A percentile compares a stretch with the other conserved stretches of the same genome.
Conservation (phyloP, 2,329 filamentous ascomycete species). For the Pseudogymnoascus sp. region DNA sequence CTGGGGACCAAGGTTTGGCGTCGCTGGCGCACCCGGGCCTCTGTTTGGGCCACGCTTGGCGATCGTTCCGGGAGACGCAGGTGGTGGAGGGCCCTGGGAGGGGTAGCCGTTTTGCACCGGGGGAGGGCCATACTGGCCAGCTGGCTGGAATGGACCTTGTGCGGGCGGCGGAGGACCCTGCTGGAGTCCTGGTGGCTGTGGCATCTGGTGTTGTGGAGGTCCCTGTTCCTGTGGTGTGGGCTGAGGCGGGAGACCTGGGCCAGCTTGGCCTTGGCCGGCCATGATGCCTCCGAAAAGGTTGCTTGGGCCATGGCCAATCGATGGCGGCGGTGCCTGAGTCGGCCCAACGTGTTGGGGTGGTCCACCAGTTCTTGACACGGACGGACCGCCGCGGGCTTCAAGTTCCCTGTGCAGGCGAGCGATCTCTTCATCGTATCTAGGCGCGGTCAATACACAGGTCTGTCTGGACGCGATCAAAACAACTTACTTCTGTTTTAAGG, state of each 20-base stretch:
- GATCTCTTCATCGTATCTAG: constrained; percentile 93
- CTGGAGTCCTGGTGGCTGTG: constrained; percentile 61
- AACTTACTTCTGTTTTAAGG: constrained; percentile 82
- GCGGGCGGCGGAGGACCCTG: constrained; percentile 45
- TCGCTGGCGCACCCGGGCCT: constrained; percentile 65
- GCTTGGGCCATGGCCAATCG: constrained; percentile 78
- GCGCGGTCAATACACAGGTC: background rate
- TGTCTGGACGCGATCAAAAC: background rate
- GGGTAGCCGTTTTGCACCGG: constrained; percentile 58
- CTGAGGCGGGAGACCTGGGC: constrained; percentile 72
- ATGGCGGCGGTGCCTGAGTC: constrained; percentile 73
- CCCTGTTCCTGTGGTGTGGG: constrained; percentile 51
- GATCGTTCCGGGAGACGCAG: constrained; percentile 75
- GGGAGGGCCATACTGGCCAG: constrained; percentile 45
- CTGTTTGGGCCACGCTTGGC: constrained; percentile 50
- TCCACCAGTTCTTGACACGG: constrained; percentile 62
- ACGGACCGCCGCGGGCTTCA: constrained; percentile 56
- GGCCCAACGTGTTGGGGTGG: constrained; percentile 71
- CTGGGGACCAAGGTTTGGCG: constrained; percentile 83
- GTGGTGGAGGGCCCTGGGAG: constrained; percentile 65
- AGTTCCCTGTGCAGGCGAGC: constrained; percentile 79
- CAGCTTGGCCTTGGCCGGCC: constrained; percentile 78
- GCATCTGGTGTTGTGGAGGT: constrained; percentile 53
- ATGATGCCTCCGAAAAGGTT: constrained; percentile 95
- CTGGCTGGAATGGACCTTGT: constrained; percentile 64